phyloP scores from a whole-genome alignment of 352 stramenopile genomes.

The Phytophthora kernoviae region DNA sequence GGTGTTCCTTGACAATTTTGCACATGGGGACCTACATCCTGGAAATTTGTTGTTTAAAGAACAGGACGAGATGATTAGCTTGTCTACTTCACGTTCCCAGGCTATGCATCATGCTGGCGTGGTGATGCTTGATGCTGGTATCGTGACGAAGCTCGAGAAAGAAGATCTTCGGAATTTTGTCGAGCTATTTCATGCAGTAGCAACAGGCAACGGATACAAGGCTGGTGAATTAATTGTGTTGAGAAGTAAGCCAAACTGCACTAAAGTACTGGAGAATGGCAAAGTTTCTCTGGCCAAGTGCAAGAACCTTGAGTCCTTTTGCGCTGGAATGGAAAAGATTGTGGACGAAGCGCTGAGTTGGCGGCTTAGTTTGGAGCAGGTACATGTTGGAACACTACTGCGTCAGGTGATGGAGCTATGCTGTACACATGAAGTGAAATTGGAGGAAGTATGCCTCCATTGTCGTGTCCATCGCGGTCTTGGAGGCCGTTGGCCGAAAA shows the following conservation, averaged over 20 bases:
- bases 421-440: constrained; percentile 91
- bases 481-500: constrained; percentile 91
- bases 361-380: constrained; percentile 70
- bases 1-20: constrained; percentile 97
- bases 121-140: constrained; percentile 84
- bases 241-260: constrained; percentile 51
- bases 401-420: constrained; percentile 90
- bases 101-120: constrained; percentile 46
- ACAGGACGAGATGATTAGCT: constrained; percentile 14
- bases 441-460: constrained; percentile 96
- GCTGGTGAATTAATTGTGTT: constrained; percentile 79
- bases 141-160: constrained; percentile 81
- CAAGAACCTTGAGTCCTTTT: constrained; percentile 78
- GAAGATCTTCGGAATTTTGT: constrained; percentile 86
- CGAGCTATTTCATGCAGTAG: constrained; percentile 85
- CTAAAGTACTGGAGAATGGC: constrained; percentile 29
- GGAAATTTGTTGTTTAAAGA: constrained; percentile 89
- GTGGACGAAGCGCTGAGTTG: constrained; percentile 67
- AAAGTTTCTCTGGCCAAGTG: constrained; percentile 46
- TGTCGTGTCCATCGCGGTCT: constrained; percentile 94
- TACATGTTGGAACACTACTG: constrained; percentile 76
- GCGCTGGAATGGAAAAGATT: constrained; percentile 70
- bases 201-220: constrained; percentile 79
- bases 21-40: constrained; percentile 93
- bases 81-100: constrained; percentile 23